A percentile compares a stretch with the other conserved stretches of the same genome.
phyloP scores from a whole-genome alignment of 176 grass and related monocot genomes.

The Triticum turgidum region DNA sequence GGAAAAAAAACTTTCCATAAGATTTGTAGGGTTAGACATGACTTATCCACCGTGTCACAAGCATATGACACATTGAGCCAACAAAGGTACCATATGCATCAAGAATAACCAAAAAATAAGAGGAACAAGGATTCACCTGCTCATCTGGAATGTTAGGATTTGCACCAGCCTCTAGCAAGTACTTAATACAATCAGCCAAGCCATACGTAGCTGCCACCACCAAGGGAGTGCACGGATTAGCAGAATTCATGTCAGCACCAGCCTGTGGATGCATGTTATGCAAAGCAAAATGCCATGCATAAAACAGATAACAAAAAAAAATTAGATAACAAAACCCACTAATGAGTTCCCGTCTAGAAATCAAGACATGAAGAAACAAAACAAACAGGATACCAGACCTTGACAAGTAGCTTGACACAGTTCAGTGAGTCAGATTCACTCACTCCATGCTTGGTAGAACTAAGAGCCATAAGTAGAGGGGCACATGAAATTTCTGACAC shows the following conservation, averaged over 20 bases:
- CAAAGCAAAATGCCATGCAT: not conserved
- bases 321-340: not conserved
- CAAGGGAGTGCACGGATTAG: not conserved
- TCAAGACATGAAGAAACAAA: not conserved
- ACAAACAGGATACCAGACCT: not conserved
- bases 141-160: constrained; percentile 5
- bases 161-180: constrained; percentile 15
- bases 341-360: not conserved
- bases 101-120: not conserved
- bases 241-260: constrained; percentile 9
- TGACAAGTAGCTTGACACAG: constrained; percentile 17
- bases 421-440: constrained; percentile 17
- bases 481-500: not conserved
- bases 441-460: constrained; percentile 16
- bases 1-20: no score
- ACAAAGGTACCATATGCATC: not conserved
- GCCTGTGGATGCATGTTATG: not conserved
- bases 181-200: constrained; percentile 18
- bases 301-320: not conserved
- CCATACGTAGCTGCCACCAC: constrained; percentile 4
- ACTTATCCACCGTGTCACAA: not conserved
- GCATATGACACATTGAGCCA: not conserved
- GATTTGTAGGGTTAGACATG: no score
- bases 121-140: not conserved
- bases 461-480: constrained; percentile 7